Evolutionary conservation across 768 basidiomycete species (phyloP).

Genomic region (Rhodotorula paludigena): DNA sequence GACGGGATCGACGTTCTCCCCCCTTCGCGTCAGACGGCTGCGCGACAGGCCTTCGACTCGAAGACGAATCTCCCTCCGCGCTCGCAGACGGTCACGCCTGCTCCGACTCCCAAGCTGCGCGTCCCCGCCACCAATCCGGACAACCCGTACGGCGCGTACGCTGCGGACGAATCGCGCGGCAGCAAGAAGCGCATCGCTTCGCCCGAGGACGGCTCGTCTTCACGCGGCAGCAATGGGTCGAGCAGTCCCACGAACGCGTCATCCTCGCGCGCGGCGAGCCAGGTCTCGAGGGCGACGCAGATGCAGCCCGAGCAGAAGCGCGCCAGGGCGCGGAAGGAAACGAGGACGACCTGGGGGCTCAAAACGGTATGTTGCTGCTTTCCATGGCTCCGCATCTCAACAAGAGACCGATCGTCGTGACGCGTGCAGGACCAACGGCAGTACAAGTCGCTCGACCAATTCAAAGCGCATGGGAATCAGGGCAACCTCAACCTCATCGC

Average conservation of each 20-base stretch:
- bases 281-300: neutral
- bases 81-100: neutral
- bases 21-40: neutral
- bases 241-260: too few species aligned
- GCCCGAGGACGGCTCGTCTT: too few species aligned
- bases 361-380: neutral
- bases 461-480: neutral
- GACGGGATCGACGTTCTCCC: neutral
- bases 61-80: neutral
- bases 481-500: neutral
- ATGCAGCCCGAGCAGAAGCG: neutral
- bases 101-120: neutral
- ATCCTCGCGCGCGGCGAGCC: neutral
- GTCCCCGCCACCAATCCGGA: neutral
- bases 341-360: neutral
- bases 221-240: too few species aligned
- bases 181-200: too few species aligned
- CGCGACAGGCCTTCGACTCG: neutral
- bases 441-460: neutral
- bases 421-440: neutral
- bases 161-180: too few species aligned
- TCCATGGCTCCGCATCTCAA: too few species aligned
- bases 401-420: too few species aligned
- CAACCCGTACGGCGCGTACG: neutral
- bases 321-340: neutral